phyloP scores from a whole-genome alignment of 495 filamentous ascomycete species.

The Thermochaetoides thermophila region DNA sequence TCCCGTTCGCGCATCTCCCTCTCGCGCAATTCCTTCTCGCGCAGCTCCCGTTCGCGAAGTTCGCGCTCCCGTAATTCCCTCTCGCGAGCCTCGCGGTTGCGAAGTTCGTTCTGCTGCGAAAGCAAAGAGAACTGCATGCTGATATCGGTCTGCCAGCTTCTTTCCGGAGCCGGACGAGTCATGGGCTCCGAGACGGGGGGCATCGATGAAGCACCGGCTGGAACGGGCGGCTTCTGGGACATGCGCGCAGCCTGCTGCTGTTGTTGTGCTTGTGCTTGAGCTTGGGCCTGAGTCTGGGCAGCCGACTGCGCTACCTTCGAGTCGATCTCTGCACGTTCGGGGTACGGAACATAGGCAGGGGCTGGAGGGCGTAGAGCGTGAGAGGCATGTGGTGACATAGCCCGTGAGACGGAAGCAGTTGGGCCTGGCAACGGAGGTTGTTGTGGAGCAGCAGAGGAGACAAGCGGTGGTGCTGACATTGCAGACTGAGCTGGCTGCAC shows the following conservation, averaged over 20 bases:
- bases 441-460: constrained; percentile 5
- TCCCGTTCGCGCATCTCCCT: no score
- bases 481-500: constrained; percentile 8
- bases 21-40: no score
- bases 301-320: constrained; percentile 2
- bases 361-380: constrained; percentile 25
- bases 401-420: constrained; percentile 14
- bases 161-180: constrained; percentile 5
- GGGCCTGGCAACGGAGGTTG: constrained; percentile 4
- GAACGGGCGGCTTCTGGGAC: constrained; percentile 13
- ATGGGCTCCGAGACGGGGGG: constrained; percentile 16
- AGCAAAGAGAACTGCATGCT: constrained; percentile 11
- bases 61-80: constrained; percentile 18
- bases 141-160: constrained; percentile 9
- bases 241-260: constrained; percentile 12
- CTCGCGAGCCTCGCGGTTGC: constrained; percentile 13
- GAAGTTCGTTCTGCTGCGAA: constrained; percentile 10
- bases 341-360: constrained; percentile 15
- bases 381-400: constrained; percentile 25
- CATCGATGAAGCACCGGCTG: constrained; percentile 6
- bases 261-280: no score
- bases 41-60: no score
- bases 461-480: constrained; percentile 7
- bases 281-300: no score
- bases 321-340: constrained; percentile 19